A percentile compares a stretch with the other conserved stretches of the same genome.
Conservation (phyloP, 2,329 filamentous ascomycete genomes). For the Beauveria sp. region DNA sequence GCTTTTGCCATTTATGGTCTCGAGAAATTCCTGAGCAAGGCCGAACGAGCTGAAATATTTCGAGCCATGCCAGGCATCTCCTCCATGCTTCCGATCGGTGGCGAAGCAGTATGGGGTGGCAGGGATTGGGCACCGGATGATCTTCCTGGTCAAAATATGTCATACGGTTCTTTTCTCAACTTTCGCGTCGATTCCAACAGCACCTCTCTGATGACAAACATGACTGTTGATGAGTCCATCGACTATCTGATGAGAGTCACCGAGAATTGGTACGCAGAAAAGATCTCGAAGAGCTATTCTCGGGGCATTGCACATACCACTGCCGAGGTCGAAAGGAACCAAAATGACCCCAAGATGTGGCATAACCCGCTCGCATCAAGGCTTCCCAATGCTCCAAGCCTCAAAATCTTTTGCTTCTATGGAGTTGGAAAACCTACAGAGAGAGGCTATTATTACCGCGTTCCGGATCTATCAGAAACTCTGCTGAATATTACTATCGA, state of each 20-base stretch:
- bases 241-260: conserved; percentile 69
- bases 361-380: conserved; percentile 88
- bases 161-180: conserved; percentile 76
- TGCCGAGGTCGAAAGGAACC: conserved; percentile 74
- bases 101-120: conserved; percentile 92
- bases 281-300: conserved; percentile 70
- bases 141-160: conserved; percentile 59
- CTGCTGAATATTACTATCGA: conserved; percentile 70
- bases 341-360: conserved; percentile 75
- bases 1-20: conserved; percentile 94
- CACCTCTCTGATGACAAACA: conserved; percentile 60
- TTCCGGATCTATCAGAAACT: conserved; percentile 57
- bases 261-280: conserved; percentile 77
- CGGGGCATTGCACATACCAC: conserved; percentile 77
- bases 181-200: conserved; percentile 63
- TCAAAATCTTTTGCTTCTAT: conserved; percentile 98
- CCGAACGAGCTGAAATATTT: conserved; percentile 89
- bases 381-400: conserved; percentile 74
- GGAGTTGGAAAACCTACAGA: conserved; percentile 91
- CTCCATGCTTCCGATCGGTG: conserved; percentile 92
- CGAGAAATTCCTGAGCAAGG: conserved; percentile 86
- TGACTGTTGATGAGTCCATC: conserved; percentile 73
- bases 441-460: conserved; percentile 81
- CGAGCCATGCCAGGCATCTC: conserved; percentile 94
- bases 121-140: conserved; percentile 84